phyloP scores from a whole-genome alignment of 1,284 basidiomycete genomes.

The Boletellus deceptivus region DNA sequence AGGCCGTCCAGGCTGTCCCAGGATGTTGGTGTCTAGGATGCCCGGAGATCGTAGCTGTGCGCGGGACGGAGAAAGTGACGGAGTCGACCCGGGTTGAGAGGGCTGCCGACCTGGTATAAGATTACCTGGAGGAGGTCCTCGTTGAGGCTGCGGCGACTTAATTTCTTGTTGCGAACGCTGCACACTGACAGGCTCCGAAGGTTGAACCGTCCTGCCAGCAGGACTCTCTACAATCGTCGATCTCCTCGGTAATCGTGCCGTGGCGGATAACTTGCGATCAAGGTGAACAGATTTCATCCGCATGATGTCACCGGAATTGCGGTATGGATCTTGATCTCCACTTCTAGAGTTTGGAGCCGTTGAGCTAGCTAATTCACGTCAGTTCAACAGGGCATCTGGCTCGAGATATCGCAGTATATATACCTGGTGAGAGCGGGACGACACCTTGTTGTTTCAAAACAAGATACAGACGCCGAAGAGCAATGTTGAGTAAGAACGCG shows the following conservation, averaged over 20 bases:
- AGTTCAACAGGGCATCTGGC: conserved; percentile 12
- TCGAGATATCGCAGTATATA: conserved; percentile 29
- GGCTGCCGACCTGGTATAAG: conserved; percentile 36
- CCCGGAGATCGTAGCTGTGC: conserved; percentile 41
- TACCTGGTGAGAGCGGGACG: conserved; percentile 76
- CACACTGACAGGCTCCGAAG: conserved; percentile 46
- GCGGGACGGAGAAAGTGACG: conserved; percentile 37
- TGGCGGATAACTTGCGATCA: conserved; percentile 92
- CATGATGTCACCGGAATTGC: conserved; percentile 88
- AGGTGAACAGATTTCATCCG: conserved; percentile 91
- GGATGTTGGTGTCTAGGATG: conserved; percentile 35
- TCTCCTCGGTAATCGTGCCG: conserved; percentile 87
- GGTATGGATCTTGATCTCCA: conserved; percentile 68
- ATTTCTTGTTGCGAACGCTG: conserved; percentile 38
- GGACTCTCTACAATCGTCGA: conserved; percentile 97
- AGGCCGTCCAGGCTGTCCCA: conserved; percentile 60
- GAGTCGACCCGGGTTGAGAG: conserved; percentile 32
- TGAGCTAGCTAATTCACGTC: conserved; percentile 33
- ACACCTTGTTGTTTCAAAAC: conserved; percentile 91
- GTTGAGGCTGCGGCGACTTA: conserved; percentile 36
- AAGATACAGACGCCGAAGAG: conserved; percentile 87
- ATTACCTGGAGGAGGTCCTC: conserved; percentile 32
- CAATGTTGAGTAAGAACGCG: conserved; percentile 95
- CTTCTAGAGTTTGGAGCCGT: conserved; percentile 35
- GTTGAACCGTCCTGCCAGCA: conserved; percentile 82